Conservation (phyloP, 352 stramenopile species). For the Phytophthora macrochlamydospora region DNA sequence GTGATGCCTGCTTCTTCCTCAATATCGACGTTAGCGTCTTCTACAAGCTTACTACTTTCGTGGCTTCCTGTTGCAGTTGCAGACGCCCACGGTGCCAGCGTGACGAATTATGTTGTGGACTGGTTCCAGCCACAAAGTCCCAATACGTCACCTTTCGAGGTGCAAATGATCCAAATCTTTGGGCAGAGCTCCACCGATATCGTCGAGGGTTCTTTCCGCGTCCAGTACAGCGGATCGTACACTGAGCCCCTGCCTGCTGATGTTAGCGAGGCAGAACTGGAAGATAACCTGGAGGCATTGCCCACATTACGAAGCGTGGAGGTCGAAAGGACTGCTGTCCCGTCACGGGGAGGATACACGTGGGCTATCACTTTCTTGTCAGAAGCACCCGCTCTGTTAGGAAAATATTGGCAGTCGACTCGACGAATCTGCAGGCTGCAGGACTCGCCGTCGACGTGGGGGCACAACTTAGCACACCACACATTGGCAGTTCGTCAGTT, state of each 20-base stretch:
- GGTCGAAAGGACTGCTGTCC: constrained; percentile 62
- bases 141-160: constrained; percentile 47
- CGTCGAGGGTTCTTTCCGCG: constrained; percentile 77
- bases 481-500: constrained; percentile 48
- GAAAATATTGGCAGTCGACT: constrained; percentile 52
- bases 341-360: constrained; percentile 56
- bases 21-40: constrained; percentile 21
- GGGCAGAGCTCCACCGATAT: constrained; percentile 37
- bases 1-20: constrained; percentile 39
- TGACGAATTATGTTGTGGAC: constrained; percentile 76
- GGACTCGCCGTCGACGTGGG: constrained; percentile 47
- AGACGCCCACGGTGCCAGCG: constrained; percentile 45
- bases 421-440: constrained; percentile 36
- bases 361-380: constrained; percentile 83
- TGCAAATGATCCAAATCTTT: constrained; percentile 76
- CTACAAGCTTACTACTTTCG: constrained; percentile 44
- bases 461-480: constrained; percentile 40
- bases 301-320: constrained; percentile 70
- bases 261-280: constrained; percentile 64
- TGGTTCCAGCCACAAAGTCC: constrained; percentile 59
- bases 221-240: constrained; percentile 56
- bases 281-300: constrained; percentile 65
- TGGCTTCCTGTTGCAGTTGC: constrained; percentile 48
- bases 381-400: constrained; percentile 47
- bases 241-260: constrained; percentile 62